Base-by-base conservation (phyloP, 2,329 filamentous ascomycete genomes). In the Fusarium temperatum region DNA sequence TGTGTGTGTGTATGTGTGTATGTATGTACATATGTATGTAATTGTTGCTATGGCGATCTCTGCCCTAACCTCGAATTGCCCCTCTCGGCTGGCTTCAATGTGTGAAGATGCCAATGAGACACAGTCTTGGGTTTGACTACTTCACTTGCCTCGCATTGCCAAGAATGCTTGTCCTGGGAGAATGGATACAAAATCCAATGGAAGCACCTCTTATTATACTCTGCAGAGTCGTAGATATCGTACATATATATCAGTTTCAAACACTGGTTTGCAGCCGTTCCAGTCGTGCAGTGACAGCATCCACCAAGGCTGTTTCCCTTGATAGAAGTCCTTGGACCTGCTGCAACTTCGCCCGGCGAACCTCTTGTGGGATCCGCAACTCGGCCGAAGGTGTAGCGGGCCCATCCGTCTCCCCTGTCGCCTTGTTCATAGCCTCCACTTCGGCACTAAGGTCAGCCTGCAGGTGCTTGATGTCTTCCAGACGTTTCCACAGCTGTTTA, bases 261-360 rank as follows among this genome's bases (percentile, higher is more conserved):
- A 67, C 55, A 53, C 68, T 68, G 56, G 80, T 72, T 70, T 85
- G 83, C 61, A 94, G 82, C 70, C 85, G 87, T 80, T 91, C 89
- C 71, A 94, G 81, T 64, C 91, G 86, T 64, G 85, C 85, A 74
- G 87, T 90, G 28, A 93, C 88, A 28, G 89, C 91, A 75, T 93
- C 91, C 12, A 94, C 89, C 76, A 94, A 81, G 10, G 90, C 90
- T 53, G 89, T 89, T 82, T 94, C 91, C 35, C 92, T 84, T 65
- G 92, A 90, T 73, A 94, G 82, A 68, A 93, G 81, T 35, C 83
- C 83, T 81, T 89, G 89, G 28, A 94, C 89, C 79, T 92, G 88
- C 64, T 85, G 85, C 73, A 93, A 81, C 82, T 92, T 93, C 57
- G 85, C 87, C 81, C 86, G 89, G 66, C 90, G 86, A 66, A 93